Evolutionary conservation across 1,284 basidiomycete genomes (phyloP).

Genomic region (Gastroboletus turbinatus): DNA sequence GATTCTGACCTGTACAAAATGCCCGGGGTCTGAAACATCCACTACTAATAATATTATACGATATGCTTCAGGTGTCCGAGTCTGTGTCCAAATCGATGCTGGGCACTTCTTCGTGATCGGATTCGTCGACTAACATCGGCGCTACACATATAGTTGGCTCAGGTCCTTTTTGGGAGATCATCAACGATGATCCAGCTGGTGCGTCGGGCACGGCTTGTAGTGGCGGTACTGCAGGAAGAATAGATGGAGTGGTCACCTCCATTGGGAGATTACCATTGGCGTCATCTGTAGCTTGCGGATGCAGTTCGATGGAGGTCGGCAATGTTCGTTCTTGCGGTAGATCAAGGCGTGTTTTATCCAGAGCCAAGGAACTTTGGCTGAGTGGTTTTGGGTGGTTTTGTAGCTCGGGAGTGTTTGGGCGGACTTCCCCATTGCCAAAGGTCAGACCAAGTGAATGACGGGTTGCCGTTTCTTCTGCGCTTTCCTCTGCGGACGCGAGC

Average conservation of each 20-base stretch:
- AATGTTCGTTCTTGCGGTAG: neutral
- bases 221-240: neutral
- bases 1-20: slow-evolving; percentile 1
- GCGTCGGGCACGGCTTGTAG: neutral
- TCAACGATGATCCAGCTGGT: neutral
- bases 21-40: neutral
- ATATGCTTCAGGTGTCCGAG: slow-evolving; percentile 33
- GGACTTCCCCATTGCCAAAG: slow-evolving; percentile 5
- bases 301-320: neutral
- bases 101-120: slow-evolving; percentile 56
- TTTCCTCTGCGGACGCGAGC: slow-evolving; percentile 60
- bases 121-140: slow-evolving; percentile 31
- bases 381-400: neutral
- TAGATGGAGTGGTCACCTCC: neutral
- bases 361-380: neutral
- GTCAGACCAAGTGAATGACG: slow-evolving; percentile 44
- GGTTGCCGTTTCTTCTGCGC: slow-evolving; percentile 53
- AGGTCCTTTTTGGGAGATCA: slow-evolving; percentile 10
- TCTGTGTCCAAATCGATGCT: slow-evolving; percentile 53
- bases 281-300: slow-evolving; percentile 1
- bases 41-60: neutral
- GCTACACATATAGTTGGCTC: neutral
- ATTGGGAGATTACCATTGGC: neutral
- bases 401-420: neutral
- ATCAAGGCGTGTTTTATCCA: neutral